Percentiles rank a stretch among this genome's conserved stretches.
These are phyloP conservation scores for Rhizoclosmatium globosum DNA, from an alignment of 192 early-diverging fungal genomes.

Conservation along the genomic window DNA sequence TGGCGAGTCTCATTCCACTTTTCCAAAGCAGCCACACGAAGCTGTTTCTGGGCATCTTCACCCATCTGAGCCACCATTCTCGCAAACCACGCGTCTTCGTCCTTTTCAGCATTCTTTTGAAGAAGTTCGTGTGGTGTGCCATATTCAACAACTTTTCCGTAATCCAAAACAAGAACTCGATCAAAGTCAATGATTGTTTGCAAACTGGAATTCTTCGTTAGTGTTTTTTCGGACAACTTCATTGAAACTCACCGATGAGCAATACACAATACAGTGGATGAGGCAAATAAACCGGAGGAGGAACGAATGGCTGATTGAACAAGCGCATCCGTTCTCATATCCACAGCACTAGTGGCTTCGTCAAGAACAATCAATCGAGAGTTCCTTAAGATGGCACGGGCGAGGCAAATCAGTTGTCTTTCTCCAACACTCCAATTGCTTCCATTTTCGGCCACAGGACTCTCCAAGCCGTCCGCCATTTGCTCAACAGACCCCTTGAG, in stretches of 20 bases:
- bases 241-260: slow-evolving; percentile 58
- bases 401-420: slow-evolving; percentile 77
- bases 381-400: slow-evolving; percentile 56
- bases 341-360: slow-evolving; percentile 56
- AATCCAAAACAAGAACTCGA: slow-evolving; percentile 50
- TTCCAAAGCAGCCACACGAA: slow-evolving; percentile 42
- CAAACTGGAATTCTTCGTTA: slow-evolving; percentile 39
- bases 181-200: slow-evolving; percentile 59
- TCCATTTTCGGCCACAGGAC: slow-evolving; percentile 75
- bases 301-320: slow-evolving; percentile 51
- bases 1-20: slow-evolving; percentile 28
- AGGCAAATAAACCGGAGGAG: slow-evolving; percentile 42
- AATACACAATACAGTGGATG: slow-evolving; percentile 60
- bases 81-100: slow-evolving; percentile 51
- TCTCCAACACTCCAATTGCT: slow-evolving; percentile 78
- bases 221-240: slow-evolving; percentile 50
- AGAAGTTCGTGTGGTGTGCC: slow-evolving; percentile 58
- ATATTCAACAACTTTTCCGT: slow-evolving; percentile 58
- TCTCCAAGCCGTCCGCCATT: slow-evolving; percentile 58
- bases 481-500: slow-evolving; percentile 37
- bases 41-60: slow-evolving; percentile 40
- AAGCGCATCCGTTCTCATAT: slow-evolving; percentile 53
- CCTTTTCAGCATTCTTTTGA: slow-evolving; percentile 34
- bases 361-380: slow-evolving; percentile 56
- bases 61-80: slow-evolving; percentile 57